Conservation (phyloP, 805 yeast genomes). For the Yarrowia phangngaensis region DNA sequence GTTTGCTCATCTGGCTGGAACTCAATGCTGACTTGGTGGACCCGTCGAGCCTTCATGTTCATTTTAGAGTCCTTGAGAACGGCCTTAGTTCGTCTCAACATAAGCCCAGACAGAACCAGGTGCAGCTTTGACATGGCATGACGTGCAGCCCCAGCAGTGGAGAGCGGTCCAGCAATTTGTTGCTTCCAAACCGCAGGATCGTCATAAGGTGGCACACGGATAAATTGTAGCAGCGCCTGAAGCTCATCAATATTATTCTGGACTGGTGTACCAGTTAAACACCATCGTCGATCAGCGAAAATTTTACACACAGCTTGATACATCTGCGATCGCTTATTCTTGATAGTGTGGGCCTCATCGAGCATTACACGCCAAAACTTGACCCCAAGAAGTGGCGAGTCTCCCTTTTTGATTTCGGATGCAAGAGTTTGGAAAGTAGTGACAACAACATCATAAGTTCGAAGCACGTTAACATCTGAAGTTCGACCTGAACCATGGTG, state of each 20-base stretch:
- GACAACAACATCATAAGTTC: slow-evolving; percentile 41
- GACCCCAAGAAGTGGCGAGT: slow-evolving; percentile 27
- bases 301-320: slow-evolving; percentile 47
- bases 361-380: slow-evolving; percentile 46
- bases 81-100: slow-evolving; percentile 48
- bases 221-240: slow-evolving; percentile 48
- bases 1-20: slow-evolving; percentile 36
- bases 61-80: slow-evolving; percentile 36
- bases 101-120: slow-evolving; percentile 37
- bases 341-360: slow-evolving; percentile 66
- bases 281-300: slow-evolving; percentile 49
- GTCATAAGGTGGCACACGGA: slow-evolving; percentile 30
- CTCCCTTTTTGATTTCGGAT: slow-evolving; percentile 10
- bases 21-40: slow-evolving; percentile 32
- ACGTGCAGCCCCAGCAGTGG: slow-evolving; percentile 26
- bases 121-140: slow-evolving; percentile 33
- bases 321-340: slow-evolving; percentile 48
- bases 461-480: slow-evolving; percentile 36
- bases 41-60: slow-evolving; percentile 33
- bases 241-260: slow-evolving; percentile 56
- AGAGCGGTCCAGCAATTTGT: slow-evolving; percentile 35
- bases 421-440: slow-evolving; percentile 20
- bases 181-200: slow-evolving; percentile 32
- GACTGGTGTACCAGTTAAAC: slow-evolving; percentile 62
- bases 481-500: slow-evolving; percentile 34